A percentile compares a stretch with the other conserved stretches of the same genome.
These are phyloP conservation scores for Daedalea quercina DNA, from an alignment of 768 basidiomycete genomes.

Conservation along the genomic window DNA sequence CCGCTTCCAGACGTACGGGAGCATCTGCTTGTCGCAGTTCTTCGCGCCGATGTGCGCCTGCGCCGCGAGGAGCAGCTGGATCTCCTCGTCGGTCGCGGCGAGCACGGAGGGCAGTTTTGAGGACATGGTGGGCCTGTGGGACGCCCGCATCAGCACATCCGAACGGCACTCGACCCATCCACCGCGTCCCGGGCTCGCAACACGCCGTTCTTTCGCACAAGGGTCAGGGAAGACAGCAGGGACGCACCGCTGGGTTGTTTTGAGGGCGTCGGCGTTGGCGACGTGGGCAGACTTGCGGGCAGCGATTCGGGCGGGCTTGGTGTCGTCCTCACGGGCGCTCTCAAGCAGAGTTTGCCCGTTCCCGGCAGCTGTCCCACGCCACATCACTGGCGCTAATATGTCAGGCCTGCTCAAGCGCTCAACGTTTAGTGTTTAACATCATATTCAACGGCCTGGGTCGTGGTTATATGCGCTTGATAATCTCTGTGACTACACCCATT, in stretches of 20 bases:
- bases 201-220: slow-evolving; percentile 21
- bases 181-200: slow-evolving; percentile 22
- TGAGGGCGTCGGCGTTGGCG: slow-evolving; percentile 34
- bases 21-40: slow-evolving; percentile 99
- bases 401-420: not conserved
- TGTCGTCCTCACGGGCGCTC: slow-evolving; percentile 8
- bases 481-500: too few species aligned
- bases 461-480: too few species aligned
- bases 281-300: slow-evolving; percentile 30
- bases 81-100: slow-evolving; percentile 95
- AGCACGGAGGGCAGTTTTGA: slow-evolving; percentile 94
- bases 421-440: not conserved
- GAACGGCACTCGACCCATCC: slow-evolving; percentile 22
- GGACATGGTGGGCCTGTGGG: slow-evolving; percentile 38
- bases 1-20: slow-evolving; percentile 96
- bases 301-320: slow-evolving; percentile 11
- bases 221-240: slow-evolving; percentile 7
- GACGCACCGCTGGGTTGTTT: slow-evolving; percentile 37
- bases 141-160: slow-evolving; percentile 30
- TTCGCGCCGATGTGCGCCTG: slow-evolving; percentile 97
- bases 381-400: not conserved
- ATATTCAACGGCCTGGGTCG: too few species aligned
- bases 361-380: slow-evolving; percentile 8
- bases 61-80: slow-evolving; percentile 89
- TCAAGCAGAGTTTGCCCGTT: slow-evolving; percentile 10